Evolutionary conservation across 495 filamentous ascomycete species (phyloP).

Genomic region (Letharia lupina): DNA sequence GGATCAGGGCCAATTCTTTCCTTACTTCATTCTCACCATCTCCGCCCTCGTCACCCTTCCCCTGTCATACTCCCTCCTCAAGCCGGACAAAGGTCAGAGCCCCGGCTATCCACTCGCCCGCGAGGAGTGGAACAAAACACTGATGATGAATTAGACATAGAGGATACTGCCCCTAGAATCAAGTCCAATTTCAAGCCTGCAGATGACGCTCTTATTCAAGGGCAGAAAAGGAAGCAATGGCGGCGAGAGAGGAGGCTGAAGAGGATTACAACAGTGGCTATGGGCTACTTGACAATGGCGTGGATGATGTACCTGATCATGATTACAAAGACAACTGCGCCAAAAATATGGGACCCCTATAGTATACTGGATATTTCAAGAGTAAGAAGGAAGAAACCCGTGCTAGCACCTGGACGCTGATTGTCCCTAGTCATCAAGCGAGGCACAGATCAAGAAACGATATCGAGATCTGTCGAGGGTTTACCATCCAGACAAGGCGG

Average conservation of each 20-base stretch:
- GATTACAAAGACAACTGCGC: slow-evolving; percentile 59
- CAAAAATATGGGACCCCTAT: slow-evolving; percentile 94
- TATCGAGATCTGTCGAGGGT: slow-evolving; percentile 80
- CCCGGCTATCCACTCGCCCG: slow-evolving; percentile 16
- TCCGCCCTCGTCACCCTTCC: slow-evolving; percentile 81
- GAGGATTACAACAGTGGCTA: slow-evolving; percentile 64
- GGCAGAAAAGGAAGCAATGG: slow-evolving; percentile 78
- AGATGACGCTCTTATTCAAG: slow-evolving; percentile 74
- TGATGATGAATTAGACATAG: slow-evolving; percentile 40
- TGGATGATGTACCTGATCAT: slow-evolving; percentile 89
- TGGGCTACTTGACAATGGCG: slow-evolving; percentile 77
- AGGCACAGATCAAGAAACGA: slow-evolving; percentile 81
- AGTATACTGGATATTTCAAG: slow-evolving; percentile 79
- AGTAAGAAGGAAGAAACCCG: slow-evolving; percentile 38
- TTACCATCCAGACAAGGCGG: slow-evolving; percentile 87
- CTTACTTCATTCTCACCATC: slow-evolving; percentile 93
- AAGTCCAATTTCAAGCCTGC: slow-evolving; percentile 70
- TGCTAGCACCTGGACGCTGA: neutral
- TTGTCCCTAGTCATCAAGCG: slow-evolving; percentile 56
- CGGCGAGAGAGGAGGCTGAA: slow-evolving; percentile 84
- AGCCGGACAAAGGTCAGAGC: slow-evolving; percentile 59
- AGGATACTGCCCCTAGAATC: slow-evolving; percentile 60
- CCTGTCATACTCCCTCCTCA: slow-evolving; percentile 77
- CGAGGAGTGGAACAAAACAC: neutral
- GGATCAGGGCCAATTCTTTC: slow-evolving; percentile 87